phyloP scores from a whole-genome alignment of 805 yeast species.

The Candida cerambycidarum region DNA sequence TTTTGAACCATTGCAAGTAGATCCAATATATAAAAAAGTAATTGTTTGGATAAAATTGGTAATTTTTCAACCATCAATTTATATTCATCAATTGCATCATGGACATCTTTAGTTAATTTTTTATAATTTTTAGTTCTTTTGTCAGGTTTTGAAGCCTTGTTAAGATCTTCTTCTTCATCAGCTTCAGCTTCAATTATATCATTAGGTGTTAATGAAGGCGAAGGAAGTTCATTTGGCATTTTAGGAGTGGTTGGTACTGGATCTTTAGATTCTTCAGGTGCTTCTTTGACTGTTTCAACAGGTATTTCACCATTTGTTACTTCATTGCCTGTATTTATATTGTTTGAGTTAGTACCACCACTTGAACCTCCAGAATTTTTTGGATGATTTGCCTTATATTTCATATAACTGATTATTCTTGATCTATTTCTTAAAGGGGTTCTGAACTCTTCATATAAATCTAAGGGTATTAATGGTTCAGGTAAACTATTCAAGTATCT shows the following conservation, averaged over 20 bases:
- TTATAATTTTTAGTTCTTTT: slow-evolving; percentile 50
- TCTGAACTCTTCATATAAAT: slow-evolving; percentile 73
- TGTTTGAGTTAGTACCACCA: neutral
- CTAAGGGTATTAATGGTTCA: slow-evolving; percentile 86
- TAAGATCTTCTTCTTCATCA: slow-evolving; percentile 8
- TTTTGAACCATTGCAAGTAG: slow-evolving; percentile 81
- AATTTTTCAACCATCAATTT: slow-evolving; percentile 64
- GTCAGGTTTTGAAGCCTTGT: slow-evolving; percentile 9
- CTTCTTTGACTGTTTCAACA: neutral
- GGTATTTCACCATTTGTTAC: neutral
- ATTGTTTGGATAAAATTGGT: slow-evolving; percentile 77
- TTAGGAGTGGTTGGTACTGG: neutral
- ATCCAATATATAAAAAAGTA: slow-evolving; percentile 83
- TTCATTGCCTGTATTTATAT: neutral
- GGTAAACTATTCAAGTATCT: slow-evolving; percentile 84
- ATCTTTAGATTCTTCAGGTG: neutral
- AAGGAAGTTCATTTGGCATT: slow-evolving; percentile 2
- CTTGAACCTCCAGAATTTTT: slow-evolving; percentile 10
- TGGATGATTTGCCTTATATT: slow-evolving; percentile 52
- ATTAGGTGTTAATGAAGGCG: slow-evolving; percentile 8
- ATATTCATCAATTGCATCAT: slow-evolving; percentile 69
- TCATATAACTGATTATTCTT: slow-evolving; percentile 64
- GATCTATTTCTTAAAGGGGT: slow-evolving; percentile 67
- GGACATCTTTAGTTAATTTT: slow-evolving; percentile 61
- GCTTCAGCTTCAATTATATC: slow-evolving; percentile 8